Base-by-base conservation (phyloP, 306 rosid species). In the Lagenaria siceraria region DNA sequence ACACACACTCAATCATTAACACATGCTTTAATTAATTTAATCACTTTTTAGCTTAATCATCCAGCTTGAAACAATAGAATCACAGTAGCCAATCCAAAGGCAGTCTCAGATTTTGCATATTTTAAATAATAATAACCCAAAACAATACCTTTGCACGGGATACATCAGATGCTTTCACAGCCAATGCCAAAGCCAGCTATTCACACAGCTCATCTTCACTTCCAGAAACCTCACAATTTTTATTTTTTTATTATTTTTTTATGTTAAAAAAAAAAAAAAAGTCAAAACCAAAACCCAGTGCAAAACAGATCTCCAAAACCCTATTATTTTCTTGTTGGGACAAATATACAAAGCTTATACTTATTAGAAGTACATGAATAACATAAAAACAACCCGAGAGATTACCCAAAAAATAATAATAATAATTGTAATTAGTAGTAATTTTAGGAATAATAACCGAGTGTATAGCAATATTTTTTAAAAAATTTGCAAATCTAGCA, bases 181-280 rank as follows among this genome's bases (percentile, higher is more conserved):
- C 74, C 74, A 66, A 66, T 35, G 53, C 74, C 84, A 78, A 55
- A 72, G 88, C 88, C 93, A 92, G 96, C 93, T 88, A 83, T 82
- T 82, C 81, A 54, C 85, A 82, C 96, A 92, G 90, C 96, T 92
- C 88, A 88, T 83, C 35, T 71, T 80, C 81, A 72, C 77, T 62
- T 71, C 61, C 22, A 36, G 24, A 59, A 25, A 62, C 19, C 71
- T 58, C 55, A 81, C 46, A 46, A 43, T 10, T 43, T 11, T 43
- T 0, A n/a, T n/a, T 42, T 42, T 42, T 42, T 42, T 9, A 42
- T 42, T 9, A 7, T 42, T 36, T 4, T 4, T 36, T 6, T 36
- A 1, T 29, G 33, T 2, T 0, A 43, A 77, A 2, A 10, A 1
- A 24, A 59, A 19, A 1, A 6, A 78, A 2, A 14, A 49, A n/a